phyloP scores from a whole-genome alignment of 768 basidiomycete species.

The Infundibulicybe gibba region DNA sequence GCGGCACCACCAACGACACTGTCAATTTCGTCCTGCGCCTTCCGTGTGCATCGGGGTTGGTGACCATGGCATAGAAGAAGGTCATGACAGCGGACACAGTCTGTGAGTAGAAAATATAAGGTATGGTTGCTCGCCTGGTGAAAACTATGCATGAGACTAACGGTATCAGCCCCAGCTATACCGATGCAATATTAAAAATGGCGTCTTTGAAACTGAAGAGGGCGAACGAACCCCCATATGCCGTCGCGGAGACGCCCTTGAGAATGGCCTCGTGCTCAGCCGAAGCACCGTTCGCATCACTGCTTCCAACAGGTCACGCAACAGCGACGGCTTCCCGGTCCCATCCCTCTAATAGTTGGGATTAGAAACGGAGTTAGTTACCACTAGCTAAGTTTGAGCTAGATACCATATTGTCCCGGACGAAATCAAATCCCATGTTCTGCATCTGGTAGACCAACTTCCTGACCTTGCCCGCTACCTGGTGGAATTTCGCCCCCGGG shows the following conservation, averaged over 20 bases:
- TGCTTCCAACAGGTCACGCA: slow-evolving; percentile 4
- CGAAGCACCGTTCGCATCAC: background rate
- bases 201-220: background rate
- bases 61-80: slow-evolving; percentile 25
- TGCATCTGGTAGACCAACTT: slow-evolving; percentile 11
- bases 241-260: background rate
- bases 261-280: background rate
- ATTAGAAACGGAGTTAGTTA: no score
- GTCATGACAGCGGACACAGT: slow-evolving; percentile 16
- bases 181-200: background rate
- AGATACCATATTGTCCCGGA: slow-evolving; percentile 12
- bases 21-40: slow-evolving; percentile 29
- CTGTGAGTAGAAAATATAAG: slow-evolving; percentile 11
- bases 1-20: slow-evolving; percentile 17
- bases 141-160: slow-evolving; percentile 17
- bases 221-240: background rate
- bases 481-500: slow-evolving; percentile 25
- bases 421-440: slow-evolving; percentile 16
- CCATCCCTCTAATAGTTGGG: slow-evolving; percentile 10
- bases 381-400: background rate
- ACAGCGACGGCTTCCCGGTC: slow-evolving; percentile 4
- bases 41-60: slow-evolving; percentile 20
- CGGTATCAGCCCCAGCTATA: slow-evolving; percentile 12
- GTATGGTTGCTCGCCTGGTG: background rate
- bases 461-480: slow-evolving; percentile 8